Conservation (phyloP, 1,284 basidiomycete species). For the Vanrija pseudolonga region DNA sequence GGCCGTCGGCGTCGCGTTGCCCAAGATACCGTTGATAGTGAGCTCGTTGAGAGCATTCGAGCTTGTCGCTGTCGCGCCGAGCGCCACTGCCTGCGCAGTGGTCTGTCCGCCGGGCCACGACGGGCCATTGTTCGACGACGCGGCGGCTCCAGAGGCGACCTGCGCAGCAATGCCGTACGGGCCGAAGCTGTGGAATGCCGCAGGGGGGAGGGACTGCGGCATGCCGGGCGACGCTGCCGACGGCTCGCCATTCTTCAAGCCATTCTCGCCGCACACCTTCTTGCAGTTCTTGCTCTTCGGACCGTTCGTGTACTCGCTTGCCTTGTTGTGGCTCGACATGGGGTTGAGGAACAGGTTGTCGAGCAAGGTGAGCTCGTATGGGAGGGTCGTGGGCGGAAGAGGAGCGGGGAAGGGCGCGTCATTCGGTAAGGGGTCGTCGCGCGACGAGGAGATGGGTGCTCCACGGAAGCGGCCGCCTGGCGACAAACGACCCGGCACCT, state of each 20-base stretch:
- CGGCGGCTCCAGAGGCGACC: conserved; percentile 2
- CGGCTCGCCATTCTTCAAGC: neutral
- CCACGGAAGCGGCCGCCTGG: conserved; percentile 29
- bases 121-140: conserved; percentile 1
- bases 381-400: conserved; percentile 41
- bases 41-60: conserved; percentile 12
- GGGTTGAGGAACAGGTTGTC: conserved; percentile 51
- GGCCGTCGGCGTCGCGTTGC: neutral
- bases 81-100: conserved; percentile 1
- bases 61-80: conserved; percentile 6
- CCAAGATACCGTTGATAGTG: conserved; percentile 5
- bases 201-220: conserved; percentile 27
- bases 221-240: neutral
- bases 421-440: conserved; percentile 37
- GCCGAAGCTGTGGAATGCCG: conserved; percentile 31
- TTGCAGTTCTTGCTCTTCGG: conserved; percentile 22
- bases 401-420: conserved; percentile 44
- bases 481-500: conserved; percentile 15
- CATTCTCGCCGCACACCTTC: neutral
- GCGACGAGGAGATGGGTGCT: conserved; percentile 40
- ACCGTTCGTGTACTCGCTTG: conserved; percentile 46
- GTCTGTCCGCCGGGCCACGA: conserved; percentile 12
- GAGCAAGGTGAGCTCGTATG: conserved; percentile 48
- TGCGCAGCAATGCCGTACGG: conserved; percentile 26
- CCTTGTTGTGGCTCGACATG: conserved; percentile 46